phyloP scores from a whole-genome alignment of 805 yeast genomes.

The Candida krabiensis region DNA sequence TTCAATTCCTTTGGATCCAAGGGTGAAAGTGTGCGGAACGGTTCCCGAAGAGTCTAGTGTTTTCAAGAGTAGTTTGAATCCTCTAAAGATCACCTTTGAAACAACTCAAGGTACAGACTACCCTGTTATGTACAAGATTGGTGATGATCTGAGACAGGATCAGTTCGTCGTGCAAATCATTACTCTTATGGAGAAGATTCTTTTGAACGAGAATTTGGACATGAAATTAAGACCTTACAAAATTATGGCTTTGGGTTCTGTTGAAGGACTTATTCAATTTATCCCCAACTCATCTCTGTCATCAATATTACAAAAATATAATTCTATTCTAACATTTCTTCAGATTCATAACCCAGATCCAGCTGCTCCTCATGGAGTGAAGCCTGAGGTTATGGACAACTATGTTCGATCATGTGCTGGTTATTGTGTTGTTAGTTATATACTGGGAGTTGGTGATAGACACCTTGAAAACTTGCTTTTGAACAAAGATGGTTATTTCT shows the following conservation, averaged over 20 bases:
- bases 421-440: constrained; percentile 91
- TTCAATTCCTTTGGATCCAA: constrained; percentile 82
- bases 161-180: constrained; percentile 95
- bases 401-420: constrained; percentile 97
- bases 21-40: constrained; percentile 69
- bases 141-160: constrained; percentile 95
- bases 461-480: constrained; percentile 86
- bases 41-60: constrained; percentile 79
- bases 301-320: constrained; percentile 71
- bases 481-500: constrained; percentile 80
- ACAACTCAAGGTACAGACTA: constrained; percentile 55
- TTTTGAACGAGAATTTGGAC: constrained; percentile 88
- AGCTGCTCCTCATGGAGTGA: constrained; percentile 45
- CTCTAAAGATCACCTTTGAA: constrained; percentile 77
- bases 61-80: constrained; percentile 88
- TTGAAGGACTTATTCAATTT: constrained; percentile 91
- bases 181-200: constrained; percentile 82
- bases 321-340: constrained; percentile 68
- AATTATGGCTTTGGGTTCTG: constrained; percentile 85
- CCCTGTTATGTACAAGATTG: constrained; percentile 89
- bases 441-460: constrained; percentile 95
- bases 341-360: constrained; percentile 63
- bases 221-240: constrained; percentile 84
- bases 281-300: constrained; percentile 92
- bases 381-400: constrained; percentile 80